Conservation (phyloP, 257 asterid species). For the Solanum commersonii region DNA sequence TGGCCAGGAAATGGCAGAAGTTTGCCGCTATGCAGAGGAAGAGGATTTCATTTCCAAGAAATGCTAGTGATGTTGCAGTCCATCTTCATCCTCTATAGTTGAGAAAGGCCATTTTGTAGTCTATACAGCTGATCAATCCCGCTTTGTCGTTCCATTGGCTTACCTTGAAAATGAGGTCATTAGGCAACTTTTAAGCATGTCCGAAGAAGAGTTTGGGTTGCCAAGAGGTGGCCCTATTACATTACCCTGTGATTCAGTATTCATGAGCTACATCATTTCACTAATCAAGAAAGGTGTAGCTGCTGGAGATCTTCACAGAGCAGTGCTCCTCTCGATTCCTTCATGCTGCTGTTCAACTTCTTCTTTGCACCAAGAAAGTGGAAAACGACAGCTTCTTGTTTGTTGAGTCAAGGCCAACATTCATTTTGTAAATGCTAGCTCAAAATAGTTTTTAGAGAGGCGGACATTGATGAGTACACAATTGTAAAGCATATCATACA, state of each 20-base stretch:
- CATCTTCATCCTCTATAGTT: background rate
- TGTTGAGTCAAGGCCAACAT: background rate
- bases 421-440: background rate
- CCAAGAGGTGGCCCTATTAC: slow-evolving; percentile 7
- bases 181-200: slow-evolving; percentile 18
- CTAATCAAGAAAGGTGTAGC: slow-evolving; percentile 14
- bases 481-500: background rate
- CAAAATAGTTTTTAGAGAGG: background rate
- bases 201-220: slow-evolving; percentile 9
- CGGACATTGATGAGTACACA: background rate
- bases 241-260: slow-evolving; percentile 16
- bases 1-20: no score
- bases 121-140: slow-evolving; percentile 8
- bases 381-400: background rate
- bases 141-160: slow-evolving; percentile 15
- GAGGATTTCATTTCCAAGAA: no score
- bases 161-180: slow-evolving; percentile 10
- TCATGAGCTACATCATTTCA: slow-evolving; percentile 6
- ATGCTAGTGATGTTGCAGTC: background rate
- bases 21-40: no score
- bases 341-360: background rate
- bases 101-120: slow-evolving; percentile 27
- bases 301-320: slow-evolving; percentile 14
- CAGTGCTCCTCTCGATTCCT: slow-evolving; percentile 12
- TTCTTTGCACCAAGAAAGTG: background rate